These are phyloP conservation scores for Eimeria mitis DNA, from an alignment of 169 alveolate species.

Conservation along the genomic window DNA sequence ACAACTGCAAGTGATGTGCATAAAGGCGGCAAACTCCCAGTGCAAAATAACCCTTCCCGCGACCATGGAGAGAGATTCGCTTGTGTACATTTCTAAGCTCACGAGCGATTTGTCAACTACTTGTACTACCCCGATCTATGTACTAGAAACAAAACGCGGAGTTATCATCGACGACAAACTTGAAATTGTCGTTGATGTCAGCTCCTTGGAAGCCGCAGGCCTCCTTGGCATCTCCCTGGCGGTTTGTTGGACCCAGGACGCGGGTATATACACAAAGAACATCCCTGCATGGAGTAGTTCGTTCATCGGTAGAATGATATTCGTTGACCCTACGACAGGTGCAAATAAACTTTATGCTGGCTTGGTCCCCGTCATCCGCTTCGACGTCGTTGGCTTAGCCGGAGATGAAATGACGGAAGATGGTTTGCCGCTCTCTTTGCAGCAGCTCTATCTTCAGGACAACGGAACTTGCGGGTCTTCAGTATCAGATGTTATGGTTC, in stretches of 20 bases:
- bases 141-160: background rate
- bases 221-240: slow-evolving; percentile 29
- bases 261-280: background rate
- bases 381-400: background rate
- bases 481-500: background rate
- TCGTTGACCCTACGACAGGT: background rate
- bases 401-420: background rate
- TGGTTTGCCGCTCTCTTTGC: slow-evolving; percentile 12
- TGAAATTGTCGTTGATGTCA: background rate
- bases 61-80: background rate
- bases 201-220: slow-evolving; percentile 13
- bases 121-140: slow-evolving; percentile 10
- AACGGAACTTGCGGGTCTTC: background rate
- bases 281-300: slow-evolving; percentile 23
- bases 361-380: background rate
- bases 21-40: background rate
- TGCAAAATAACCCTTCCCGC: slow-evolving; percentile 36
- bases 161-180: background rate
- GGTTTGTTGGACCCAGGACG: slow-evolving; percentile 37
- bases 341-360: background rate
- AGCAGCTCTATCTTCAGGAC: slow-evolving; percentile 39
- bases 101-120: background rate
- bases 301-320: slow-evolving; percentile 25
- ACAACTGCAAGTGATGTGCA: slow-evolving; percentile 17
- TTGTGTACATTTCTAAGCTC: background rate